Evolutionary conservation across 768 basidiomycete genomes (phyloP), one percentile per base, ranked within the genome.

Genomic region (Boletus sp.): DNA sequence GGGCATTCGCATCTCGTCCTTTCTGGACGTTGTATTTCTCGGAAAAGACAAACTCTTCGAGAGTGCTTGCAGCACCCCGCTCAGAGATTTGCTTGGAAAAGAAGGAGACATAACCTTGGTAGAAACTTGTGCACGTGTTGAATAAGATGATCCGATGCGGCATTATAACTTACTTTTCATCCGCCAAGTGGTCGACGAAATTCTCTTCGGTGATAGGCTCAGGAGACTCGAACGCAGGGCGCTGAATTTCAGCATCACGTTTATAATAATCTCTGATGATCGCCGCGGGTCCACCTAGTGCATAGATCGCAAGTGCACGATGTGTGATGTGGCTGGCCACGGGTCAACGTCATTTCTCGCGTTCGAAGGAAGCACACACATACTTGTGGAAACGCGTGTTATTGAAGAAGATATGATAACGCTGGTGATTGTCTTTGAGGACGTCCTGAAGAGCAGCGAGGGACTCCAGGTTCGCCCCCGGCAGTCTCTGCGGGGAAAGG

Each of bases 311-410:
- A 2, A 72, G 58, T 3, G 59, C 63, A 13, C 63, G 71, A 46
- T 72, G 70, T 4, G 70, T 53, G 30, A 64, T 52, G 27, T 72
- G 70, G 23, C 70, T 71, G 13, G 34, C 11, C 13, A 25, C n/a
- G 2, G 4, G 29, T 48, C 29, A 27, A 9, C 2, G 1, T 44
- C n/a, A 35, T 14, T 11, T 10, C 4, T 25, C 17, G 2, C 8
- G 1, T 5, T 9, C 30, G 1, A n/a, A n/a, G n/a, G n/a, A n/a
- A n/a, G n/a, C n/a, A n/a, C n/a, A n/a, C 15, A 65, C 75, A 13
- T 55, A 82, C 83, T 83, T 83, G 71, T 83, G 83, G 53, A 79
- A 78, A 0, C 70, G 57, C 30, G 42, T 54, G 19, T 78, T 61
- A 49, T 82, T 77, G 62, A 77, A 75, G 64, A 78, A 84, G 11